phyloP scores from a whole-genome alignment of 2,329 filamentous ascomycete species.

The Monilinia laxa region DNA sequence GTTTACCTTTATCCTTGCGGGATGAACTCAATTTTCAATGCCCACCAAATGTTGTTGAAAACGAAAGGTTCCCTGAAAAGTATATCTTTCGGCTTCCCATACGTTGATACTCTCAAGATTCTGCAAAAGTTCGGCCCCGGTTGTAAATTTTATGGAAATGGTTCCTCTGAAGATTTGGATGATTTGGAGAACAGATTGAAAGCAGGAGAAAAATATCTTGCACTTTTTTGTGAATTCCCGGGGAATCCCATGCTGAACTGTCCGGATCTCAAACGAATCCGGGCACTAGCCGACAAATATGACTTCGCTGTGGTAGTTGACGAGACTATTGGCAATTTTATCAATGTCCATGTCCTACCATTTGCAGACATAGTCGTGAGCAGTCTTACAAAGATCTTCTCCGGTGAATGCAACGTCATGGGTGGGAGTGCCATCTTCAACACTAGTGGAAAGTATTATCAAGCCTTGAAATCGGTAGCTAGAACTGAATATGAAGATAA shows the following conservation, averaged over 20 bases:
- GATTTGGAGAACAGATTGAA: conserved; percentile 73
- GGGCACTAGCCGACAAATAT: conserved; percentile 73
- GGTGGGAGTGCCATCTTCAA: conserved; percentile 72
- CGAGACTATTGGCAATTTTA: conserved; percentile 94
- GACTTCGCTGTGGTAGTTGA: conserved; percentile 90
- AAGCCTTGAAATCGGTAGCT: conserved; percentile 64
- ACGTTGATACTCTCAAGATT: conserved; percentile 94
- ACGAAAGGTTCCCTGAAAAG: conserved; percentile 67
- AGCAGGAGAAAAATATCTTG: conserved; percentile 73
- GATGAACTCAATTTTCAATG: conserved; percentile 94
- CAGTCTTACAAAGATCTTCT: conserved; percentile 95
- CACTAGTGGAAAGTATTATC: conserved; percentile 68
- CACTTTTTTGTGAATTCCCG: conserved; percentile 92
- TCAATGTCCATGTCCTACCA: conserved; percentile 90
- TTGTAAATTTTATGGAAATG: conserved; percentile 82
- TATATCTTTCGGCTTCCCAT: conserved; percentile 94
- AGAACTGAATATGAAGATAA: conserved; percentile 75
- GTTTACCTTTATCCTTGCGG: conserved; percentile 86
- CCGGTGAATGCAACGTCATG: conserved; percentile 98
- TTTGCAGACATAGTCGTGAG: conserved; percentile 90
- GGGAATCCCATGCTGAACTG: conserved; percentile 86
- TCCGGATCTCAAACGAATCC: conserved; percentile 81
- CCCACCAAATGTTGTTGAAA: conserved; percentile 71
- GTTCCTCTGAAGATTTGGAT: conserved; percentile 74
- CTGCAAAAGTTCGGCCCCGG: conserved; percentile 92